Evolutionary conservation across 768 basidiomycete species (phyloP).

Genomic region (Pisolithus microcarpus): DNA sequence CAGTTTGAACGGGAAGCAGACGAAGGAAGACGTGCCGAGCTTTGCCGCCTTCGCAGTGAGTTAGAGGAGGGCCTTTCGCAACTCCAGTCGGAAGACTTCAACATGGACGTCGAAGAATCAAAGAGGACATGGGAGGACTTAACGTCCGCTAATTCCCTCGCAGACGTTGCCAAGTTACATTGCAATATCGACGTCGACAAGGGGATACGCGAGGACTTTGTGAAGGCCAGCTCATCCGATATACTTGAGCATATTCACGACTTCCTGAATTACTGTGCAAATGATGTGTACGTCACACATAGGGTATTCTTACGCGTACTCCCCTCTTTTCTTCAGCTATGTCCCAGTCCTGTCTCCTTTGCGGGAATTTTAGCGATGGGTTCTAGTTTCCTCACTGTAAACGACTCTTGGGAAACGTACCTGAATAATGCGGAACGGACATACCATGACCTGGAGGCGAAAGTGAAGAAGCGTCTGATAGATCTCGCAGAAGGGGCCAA

Average conservation of each 20-base stretch:
- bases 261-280: conserved; percentile 80
- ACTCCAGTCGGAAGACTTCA: conserved; percentile 29
- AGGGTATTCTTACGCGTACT: conserved; percentile 69
- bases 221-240: conserved; percentile 57
- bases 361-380: conserved; percentile 90
- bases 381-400: conserved; percentile 83
- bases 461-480: conserved; percentile 53
- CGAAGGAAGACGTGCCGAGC: conserved; percentile 27
- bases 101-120: conserved; percentile 34
- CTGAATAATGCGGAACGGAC: conserved; percentile 68
- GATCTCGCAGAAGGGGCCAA: conserved; percentile 59
- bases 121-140: conserved; percentile 85
- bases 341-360: conserved; percentile 90
- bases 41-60: conserved; percentile 31
- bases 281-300: conserved; percentile 81
- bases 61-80: conserved; percentile 37
- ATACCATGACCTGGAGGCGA: conserved; percentile 64
- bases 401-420: conserved; percentile 85
- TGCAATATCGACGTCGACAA: conserved; percentile 80
- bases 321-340: conserved; percentile 73
- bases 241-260: conserved; percentile 60
- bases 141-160: conserved; percentile 85
- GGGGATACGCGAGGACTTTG: conserved; percentile 66
- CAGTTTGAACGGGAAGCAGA: conserved; percentile 36
- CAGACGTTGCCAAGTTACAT: conserved; percentile 87